Base-by-base conservation (phyloP, 2,329 filamentous ascomycete genomes). In the Dothideomycetes sp. region DNA sequence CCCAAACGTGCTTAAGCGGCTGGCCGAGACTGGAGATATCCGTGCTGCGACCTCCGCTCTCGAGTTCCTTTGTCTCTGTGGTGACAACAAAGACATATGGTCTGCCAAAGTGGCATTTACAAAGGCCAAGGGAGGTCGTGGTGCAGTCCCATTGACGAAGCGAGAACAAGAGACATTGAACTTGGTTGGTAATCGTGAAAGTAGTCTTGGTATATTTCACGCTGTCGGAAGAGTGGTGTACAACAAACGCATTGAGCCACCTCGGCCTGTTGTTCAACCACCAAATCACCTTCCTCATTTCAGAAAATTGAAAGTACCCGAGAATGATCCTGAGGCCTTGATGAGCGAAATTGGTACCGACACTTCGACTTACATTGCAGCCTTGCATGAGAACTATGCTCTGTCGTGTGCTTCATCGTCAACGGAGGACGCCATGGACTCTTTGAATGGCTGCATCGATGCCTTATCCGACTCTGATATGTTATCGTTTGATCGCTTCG, bases 181-280 rank as follows among this genome's bases (percentile, higher is more conserved):
- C 54, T 67, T 91, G 45, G 76, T 96, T 16, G 86, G 84, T 1
- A 85, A 88, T 54, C 76, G 91, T 42, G 91, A 96, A 63, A 81
- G 84, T 12, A 94, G 82, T 47, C 68, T 98, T 3, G 91, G 89
- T 1, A 86, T 98, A 36, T 98, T 98, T 55, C 91, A 98, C 59
- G 87, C 91, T 1, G 84, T 96, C 10, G 91, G 89, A 3, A 95
- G 91, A 57, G 84, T 98, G 2, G 80, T 96, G 1, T 94, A 96
- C 65, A 98, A 98, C 65, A 98, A 95, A 59, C 76, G 91, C 32
- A 73, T 82, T 16, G 77, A 81, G 19, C 57, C 60, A 4, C 62
- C 69, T 10, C 51, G 59, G 31, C 52, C 56, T 31, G 50, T 62
- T 3, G 45, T 60, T 27, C 66, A 69, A 36, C 68, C 69, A 11